Conservation (phyloP, 2,329 filamentous ascomycete genomes). For the Leptographium flavum region DNA sequence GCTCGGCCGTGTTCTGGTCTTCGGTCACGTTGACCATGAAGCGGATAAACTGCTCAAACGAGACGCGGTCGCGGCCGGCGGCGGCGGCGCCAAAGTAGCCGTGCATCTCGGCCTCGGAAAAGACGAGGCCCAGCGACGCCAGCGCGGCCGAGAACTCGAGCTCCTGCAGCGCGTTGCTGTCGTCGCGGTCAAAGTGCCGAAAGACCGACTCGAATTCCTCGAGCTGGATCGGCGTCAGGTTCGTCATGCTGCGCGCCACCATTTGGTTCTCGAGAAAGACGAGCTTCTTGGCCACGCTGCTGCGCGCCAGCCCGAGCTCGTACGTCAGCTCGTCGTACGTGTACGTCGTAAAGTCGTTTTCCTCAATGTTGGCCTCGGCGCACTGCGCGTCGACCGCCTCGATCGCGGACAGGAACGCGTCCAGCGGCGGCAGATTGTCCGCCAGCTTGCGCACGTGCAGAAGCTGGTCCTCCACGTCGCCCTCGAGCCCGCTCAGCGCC, state of each 20-base stretch:
- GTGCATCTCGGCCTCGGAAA: constrained; percentile 97
- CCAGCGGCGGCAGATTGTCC: constrained; percentile 75
- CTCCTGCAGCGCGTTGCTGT: constrained; percentile 79
- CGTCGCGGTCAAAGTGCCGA: constrained; percentile 90
- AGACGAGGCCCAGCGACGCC: constrained; percentile 88
- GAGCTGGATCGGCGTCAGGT: constrained; percentile 91
- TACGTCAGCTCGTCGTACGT: constrained; percentile 94
- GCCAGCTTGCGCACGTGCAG: constrained; percentile 75
- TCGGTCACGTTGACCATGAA: constrained; percentile 99
- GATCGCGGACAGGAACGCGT: constrained; percentile 81
- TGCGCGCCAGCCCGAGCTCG: constrained; percentile 80
- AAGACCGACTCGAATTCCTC: constrained; percentile 99
- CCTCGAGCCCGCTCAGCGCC: constrained; percentile 92
- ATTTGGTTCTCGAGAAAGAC: constrained; percentile 97
- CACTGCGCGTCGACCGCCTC: constrained; percentile 77
- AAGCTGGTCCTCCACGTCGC: constrained; percentile 89
- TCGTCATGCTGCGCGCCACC: constrained; percentile 96
- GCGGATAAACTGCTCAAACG: constrained; percentile 95
- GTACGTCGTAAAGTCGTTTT: constrained; percentile 99
- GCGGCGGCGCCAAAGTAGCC: constrained; percentile 85
- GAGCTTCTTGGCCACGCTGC: constrained; percentile 89
- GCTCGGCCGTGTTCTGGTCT: constrained; percentile 96
- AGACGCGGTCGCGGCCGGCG: constrained; percentile 54
- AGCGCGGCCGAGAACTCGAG: constrained; percentile 92
- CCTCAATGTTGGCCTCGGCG: constrained; percentile 92